phyloP scores from a whole-genome alignment of 2,329 filamentous ascomycete species.

The Verticillium longisporum region DNA sequence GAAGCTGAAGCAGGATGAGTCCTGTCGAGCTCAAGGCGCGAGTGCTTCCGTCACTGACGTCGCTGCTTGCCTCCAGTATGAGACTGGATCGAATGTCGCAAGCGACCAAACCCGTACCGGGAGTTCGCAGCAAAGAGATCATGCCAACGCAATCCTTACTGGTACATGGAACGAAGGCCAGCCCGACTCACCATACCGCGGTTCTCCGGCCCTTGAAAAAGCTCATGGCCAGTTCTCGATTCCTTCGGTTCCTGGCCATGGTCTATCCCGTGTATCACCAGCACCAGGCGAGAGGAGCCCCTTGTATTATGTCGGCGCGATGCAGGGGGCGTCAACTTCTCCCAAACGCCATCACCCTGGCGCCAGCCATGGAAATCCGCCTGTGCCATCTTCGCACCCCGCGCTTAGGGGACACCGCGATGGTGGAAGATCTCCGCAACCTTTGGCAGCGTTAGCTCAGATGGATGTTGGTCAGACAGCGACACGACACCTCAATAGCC shows the following conservation, averaged over 20 bases:
- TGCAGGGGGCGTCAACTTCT: not conserved
- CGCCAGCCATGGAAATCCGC: not conserved
- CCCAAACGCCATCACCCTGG: not conserved
- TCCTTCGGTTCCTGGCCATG: not conserved
- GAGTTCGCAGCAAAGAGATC: constrained; percentile 33
- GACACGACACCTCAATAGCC: not conserved
- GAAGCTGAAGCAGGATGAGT: constrained; percentile 24
- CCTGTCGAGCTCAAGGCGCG: constrained; percentile 17
- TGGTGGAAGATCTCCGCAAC: constrained; percentile 8
- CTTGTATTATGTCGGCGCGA: constrained; percentile 17
- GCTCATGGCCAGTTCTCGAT: not conserved
- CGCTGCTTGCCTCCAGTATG: constrained; percentile 22
- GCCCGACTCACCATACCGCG: constrained; percentile 44
- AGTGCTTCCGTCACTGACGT: constrained; percentile 2
- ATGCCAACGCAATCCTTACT: constrained; percentile 46
- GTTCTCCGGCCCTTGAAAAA: constrained; percentile 12
- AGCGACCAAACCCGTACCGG: constrained; percentile 1
- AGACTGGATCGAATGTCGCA: constrained; percentile 17
- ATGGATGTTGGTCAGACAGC: not conserved
- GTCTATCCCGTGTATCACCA: constrained; percentile 4
- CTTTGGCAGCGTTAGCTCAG: not conserved
- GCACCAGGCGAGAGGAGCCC: constrained; percentile 17
- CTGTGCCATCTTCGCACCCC: not conserved
- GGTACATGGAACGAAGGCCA: constrained; percentile 60
- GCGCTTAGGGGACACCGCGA: constrained; percentile 8